phyloP scores from a whole-genome alignment of 2,329 filamentous ascomycete genomes.

The Fusarium sp. region DNA sequence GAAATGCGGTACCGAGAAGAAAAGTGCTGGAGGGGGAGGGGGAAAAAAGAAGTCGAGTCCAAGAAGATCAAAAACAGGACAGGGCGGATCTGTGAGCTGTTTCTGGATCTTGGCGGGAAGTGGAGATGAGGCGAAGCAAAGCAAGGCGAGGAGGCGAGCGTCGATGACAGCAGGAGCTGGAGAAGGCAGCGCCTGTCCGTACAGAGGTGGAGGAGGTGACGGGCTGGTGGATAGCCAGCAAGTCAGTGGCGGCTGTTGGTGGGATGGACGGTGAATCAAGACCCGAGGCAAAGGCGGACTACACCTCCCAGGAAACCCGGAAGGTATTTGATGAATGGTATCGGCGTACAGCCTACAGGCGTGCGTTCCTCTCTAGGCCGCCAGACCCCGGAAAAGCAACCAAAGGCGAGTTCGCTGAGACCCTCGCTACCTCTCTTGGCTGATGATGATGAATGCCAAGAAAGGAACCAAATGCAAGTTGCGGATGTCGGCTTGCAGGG shows the following conservation, averaged over 20 bases:
- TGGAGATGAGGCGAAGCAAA: constrained; percentile 37
- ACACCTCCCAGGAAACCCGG: not conserved
- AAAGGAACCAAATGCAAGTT: constrained; percentile 33
- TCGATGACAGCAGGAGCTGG: constrained; percentile 8
- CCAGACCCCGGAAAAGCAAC: constrained; percentile 3
- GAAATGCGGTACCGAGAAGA: constrained; percentile 25
- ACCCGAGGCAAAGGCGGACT: constrained; percentile 17
- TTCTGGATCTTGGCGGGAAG: constrained; percentile 33
- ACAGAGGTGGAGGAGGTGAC: constrained; percentile 22
- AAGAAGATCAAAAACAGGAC: constrained; percentile 33
- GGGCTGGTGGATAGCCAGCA: constrained; percentile 25
- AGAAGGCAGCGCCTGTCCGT: constrained; percentile 5
- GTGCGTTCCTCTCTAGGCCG: constrained; percentile 1
- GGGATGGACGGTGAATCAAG: constrained; percentile 1
- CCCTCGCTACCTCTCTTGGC: constrained; percentile 24
- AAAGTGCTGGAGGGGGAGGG: not conserved
- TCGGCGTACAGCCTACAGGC: not conserved
- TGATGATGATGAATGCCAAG: constrained; percentile 38
- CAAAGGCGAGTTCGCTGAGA: not conserved
- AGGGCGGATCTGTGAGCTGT: constrained; percentile 35
- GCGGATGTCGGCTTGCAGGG: constrained; percentile 34
- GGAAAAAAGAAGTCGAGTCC: constrained; percentile 11
- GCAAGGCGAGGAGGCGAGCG: constrained; percentile 7
- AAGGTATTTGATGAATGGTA: not conserved
- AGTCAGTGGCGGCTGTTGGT: constrained; percentile 33